phyloP scores from a whole-genome alignment of 2,329 filamentous ascomycete species.

The Elsinoe batatas region DNA sequence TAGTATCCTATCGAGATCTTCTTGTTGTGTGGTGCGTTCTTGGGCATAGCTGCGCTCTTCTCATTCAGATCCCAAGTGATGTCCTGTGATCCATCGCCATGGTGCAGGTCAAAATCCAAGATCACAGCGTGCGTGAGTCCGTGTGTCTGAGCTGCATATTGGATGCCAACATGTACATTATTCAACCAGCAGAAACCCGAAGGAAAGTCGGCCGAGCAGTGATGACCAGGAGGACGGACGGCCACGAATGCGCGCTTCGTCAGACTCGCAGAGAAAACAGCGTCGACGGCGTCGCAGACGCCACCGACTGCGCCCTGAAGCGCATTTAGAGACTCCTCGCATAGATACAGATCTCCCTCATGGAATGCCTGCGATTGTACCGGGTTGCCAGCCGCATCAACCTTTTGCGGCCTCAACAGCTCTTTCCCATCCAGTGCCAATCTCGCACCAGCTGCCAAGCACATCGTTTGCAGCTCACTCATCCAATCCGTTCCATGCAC shows the following conservation, averaged over 20 bases:
- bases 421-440: constrained; percentile 71
- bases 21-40: constrained; percentile 66
- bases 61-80: constrained; percentile 88
- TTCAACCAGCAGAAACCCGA: constrained; percentile 99
- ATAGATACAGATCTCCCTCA: constrained; percentile 84
- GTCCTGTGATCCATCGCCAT: constrained; percentile 89
- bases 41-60: constrained; percentile 52
- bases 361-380: constrained; percentile 62
- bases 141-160: constrained; percentile 74
- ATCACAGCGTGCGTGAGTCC: constrained; percentile 90
- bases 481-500: constrained; percentile 92
- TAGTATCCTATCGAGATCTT: constrained; percentile 90
- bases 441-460: constrained; percentile 66
- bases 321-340: constrained; percentile 72
- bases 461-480: constrained; percentile 80
- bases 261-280: constrained; percentile 53
- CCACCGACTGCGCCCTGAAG: constrained; percentile 87
- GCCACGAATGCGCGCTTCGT: constrained; percentile 68
- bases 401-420: constrained; percentile 45
- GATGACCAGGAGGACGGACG: constrained; percentile 86
- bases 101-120: constrained; percentile 83
- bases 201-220: constrained; percentile 80
- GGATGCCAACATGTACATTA: constrained; percentile 94
- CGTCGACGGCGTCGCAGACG: constrained; percentile 85
- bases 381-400: constrained; percentile 20